phyloP scores from a whole-genome alignment of 1,139 yeast genomes.

The Torulaspora globosa region DNA sequence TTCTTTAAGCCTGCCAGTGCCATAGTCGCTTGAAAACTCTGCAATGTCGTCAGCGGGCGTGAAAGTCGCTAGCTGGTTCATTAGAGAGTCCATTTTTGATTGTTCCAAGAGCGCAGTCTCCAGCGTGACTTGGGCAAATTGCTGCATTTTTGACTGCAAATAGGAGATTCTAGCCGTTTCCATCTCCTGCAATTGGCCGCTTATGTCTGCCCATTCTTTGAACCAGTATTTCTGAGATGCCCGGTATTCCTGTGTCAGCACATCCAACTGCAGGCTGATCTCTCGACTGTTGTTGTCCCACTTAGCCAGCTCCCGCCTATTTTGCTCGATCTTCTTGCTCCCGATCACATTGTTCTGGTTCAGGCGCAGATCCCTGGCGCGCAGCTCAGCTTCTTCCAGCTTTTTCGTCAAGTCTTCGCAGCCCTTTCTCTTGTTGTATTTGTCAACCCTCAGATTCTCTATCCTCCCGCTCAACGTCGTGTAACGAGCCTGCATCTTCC shows the following conservation, averaged over 20 bases:
- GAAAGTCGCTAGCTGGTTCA: constrained; percentile 26
- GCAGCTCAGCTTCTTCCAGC: constrained; percentile 26
- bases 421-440: constrained; percentile 32
- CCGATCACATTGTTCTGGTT: constrained; percentile 65
- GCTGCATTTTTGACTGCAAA: constrained; percentile 75
- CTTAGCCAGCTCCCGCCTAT: constrained; percentile 58
- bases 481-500: constrained; percentile 39
- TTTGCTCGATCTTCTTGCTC: constrained; percentile 71
- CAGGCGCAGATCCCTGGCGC: constrained; percentile 30
- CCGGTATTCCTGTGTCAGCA: constrained; percentile 55
- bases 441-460: constrained; percentile 44
- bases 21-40: constrained; percentile 32
- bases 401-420: constrained; percentile 30
- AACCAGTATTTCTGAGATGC: constrained; percentile 64
- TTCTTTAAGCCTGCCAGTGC: constrained; percentile 34
- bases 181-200: constrained; percentile 65
- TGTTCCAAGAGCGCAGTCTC: constrained; percentile 33
- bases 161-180: constrained; percentile 78
- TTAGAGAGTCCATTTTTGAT: constrained; percentile 27
- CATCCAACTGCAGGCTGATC: constrained; percentile 48
- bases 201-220: constrained; percentile 70
- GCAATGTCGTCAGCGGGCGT: constrained; percentile 34
- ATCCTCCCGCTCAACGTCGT: constrained; percentile 78
- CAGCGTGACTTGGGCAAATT: constrained; percentile 47
- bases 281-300: constrained; percentile 48